A percentile compares a stretch with the other conserved stretches of the same genome.
Evolutionary conservation across 306 rosid genomes (phyloP).

Genomic region (Vicia villosa): DNA sequence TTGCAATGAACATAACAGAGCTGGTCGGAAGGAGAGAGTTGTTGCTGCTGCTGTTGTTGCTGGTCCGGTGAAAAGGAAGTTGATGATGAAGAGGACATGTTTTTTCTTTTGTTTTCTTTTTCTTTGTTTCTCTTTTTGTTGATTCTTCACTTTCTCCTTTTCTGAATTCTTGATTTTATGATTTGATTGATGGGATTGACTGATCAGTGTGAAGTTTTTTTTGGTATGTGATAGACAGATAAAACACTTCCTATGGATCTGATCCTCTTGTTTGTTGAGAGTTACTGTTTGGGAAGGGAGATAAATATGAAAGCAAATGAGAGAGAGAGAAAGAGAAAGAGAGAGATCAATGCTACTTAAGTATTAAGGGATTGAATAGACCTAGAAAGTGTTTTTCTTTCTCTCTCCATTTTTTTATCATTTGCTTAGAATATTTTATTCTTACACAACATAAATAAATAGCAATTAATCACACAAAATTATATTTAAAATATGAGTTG

Average conservation of each 20-base stretch:
- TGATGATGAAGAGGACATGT: slow-evolving; percentile 72
- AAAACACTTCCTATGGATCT: slow-evolving; percentile 49
- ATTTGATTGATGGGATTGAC: slow-evolving; percentile 94
- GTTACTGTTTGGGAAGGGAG: slow-evolving; percentile 31
- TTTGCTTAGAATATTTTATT: too few relatives aligned
- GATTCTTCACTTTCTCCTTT: slow-evolving; percentile 31
- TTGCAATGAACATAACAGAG: slow-evolving; percentile 97
- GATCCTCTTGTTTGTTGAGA: slow-evolving; percentile 51
- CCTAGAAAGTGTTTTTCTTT: slow-evolving; percentile 1
- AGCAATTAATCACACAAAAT: too few relatives aligned
- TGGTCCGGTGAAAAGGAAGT: slow-evolving; percentile 73
- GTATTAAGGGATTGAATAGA: slow-evolving; percentile 30
- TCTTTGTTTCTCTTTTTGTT: slow-evolving; percentile 33
- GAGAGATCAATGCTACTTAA: slow-evolving; percentile 24
- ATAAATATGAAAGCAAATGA: neutral
- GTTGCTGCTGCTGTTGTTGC: slow-evolving; percentile 38
- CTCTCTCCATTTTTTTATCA: neutral
- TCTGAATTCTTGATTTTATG: slow-evolving; percentile 37
- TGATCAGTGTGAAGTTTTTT: slow-evolving; percentile 41
- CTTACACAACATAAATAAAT: too few relatives aligned
- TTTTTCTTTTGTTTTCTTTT: slow-evolving; percentile 18
- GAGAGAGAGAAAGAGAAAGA: neutral
- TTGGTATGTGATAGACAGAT: slow-evolving; percentile 49
- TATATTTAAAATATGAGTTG: too few relatives aligned
- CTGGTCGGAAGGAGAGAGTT: slow-evolving; percentile 85